phyloP scores from a whole-genome alignment of 257 asterid genomes.

The Knoxia roxburghii region DNA sequence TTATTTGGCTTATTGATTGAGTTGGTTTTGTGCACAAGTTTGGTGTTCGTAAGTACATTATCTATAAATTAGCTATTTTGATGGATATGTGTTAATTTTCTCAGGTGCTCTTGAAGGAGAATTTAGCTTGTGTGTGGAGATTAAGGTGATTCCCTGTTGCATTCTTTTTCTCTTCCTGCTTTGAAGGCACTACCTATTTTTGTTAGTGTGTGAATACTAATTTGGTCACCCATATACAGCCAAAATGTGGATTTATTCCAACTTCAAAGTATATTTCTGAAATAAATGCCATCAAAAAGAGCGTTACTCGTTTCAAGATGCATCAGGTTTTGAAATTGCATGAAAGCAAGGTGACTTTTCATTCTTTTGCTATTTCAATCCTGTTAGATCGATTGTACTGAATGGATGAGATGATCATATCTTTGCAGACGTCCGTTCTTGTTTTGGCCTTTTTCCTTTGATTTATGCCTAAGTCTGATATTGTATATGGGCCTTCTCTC shows the following conservation, averaged over 20 bases:
- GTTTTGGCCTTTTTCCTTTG: neutral
- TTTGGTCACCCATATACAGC: constrained; percentile 47
- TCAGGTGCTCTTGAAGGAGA: constrained; percentile 51
- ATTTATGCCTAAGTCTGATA: neutral
- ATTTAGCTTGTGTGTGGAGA: constrained; percentile 67
- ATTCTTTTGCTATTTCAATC: neutral
- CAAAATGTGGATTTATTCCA: constrained; percentile 90
- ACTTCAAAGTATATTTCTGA: constrained; percentile 62
- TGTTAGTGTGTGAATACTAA: constrained; percentile 11
- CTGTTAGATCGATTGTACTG: neutral
- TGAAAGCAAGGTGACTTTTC: constrained; percentile 55
- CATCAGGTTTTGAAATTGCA: constrained; percentile 75
- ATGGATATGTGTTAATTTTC: neutral
- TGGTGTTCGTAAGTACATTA: neutral
- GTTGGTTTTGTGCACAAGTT: neutral
- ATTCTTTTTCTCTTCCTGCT: constrained; percentile 6
- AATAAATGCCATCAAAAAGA: constrained; percentile 62
- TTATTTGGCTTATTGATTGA: neutral
- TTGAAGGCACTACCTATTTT: constrained; percentile 12
- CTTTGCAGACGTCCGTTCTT: neutral
- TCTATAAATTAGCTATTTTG: neutral
- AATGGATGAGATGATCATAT: neutral
- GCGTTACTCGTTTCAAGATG: constrained; percentile 72
- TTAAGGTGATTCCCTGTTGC: constrained; percentile 56
- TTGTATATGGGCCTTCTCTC: neutral